These are phyloP conservation scores for Nothophytophthora sp. DNA, from an alignment of 352 stramenopile genomes.

Conservation along the genomic window DNA sequence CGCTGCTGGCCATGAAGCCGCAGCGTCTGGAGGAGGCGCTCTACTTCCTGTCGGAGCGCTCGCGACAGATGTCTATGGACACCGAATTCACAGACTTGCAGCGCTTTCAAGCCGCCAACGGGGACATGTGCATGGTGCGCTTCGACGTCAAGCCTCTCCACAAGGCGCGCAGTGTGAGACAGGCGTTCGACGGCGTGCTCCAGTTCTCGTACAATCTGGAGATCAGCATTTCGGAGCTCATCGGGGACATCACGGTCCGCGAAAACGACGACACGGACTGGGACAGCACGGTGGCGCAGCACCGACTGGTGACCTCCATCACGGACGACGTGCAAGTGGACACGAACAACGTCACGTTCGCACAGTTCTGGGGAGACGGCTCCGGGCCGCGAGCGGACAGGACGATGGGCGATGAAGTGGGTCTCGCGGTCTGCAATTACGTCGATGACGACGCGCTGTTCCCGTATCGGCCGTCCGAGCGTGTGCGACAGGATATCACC, in stretches of 20 bases:
- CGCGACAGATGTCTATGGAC: slow-evolving; percentile 29
- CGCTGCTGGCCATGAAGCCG: slow-evolving; percentile 36
- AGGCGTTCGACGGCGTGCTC: slow-evolving; percentile 41
- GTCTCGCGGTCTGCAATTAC: slow-evolving; percentile 5
- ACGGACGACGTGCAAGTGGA: slow-evolving; percentile 26
- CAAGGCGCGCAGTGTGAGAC: slow-evolving; percentile 19
- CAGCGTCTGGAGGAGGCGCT: slow-evolving; percentile 40
- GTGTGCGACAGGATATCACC: slow-evolving; percentile 6
- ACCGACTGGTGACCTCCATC: slow-evolving; percentile 36
- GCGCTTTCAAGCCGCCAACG: slow-evolving; percentile 33
- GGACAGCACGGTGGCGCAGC: slow-evolving; percentile 30
- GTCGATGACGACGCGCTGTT: slow-evolving; percentile 3
- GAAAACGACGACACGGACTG: slow-evolving; percentile 39
- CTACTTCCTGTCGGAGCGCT: slow-evolving; percentile 36
- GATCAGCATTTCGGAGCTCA: slow-evolving; percentile 37
- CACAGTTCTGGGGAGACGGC: slow-evolving; percentile 21
- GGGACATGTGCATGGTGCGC: slow-evolving; percentile 30
- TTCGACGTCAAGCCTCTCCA: slow-evolving; percentile 52
- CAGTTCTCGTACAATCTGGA: slow-evolving; percentile 51
- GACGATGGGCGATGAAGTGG: slow-evolving; percentile 22
- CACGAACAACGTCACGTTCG: slow-evolving; percentile 42
- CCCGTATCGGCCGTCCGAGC: slow-evolving; percentile 4
- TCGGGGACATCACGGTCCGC: slow-evolving; percentile 42
- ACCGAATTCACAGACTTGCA: slow-evolving; percentile 38
- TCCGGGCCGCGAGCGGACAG: slow-evolving; percentile 3